Conservation (phyloP, 2,329 filamentous ascomycete genomes). For the Penicillium crustosum region DNA sequence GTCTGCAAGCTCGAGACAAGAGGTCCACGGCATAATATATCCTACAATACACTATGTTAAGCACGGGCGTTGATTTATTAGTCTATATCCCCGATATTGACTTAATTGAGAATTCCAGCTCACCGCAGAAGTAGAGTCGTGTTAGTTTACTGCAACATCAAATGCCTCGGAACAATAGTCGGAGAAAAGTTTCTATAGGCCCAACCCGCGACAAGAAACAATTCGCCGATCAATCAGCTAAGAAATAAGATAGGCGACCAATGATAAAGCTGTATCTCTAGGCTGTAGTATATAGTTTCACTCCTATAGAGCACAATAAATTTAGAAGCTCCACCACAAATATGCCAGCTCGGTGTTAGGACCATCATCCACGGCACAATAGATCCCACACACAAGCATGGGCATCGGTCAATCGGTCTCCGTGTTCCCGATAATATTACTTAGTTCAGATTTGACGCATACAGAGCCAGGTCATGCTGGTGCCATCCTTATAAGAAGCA, state of each 20-base stretch:
- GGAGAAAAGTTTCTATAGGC: background rate
- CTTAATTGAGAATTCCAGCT: background rate
- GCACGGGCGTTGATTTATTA: background rate
- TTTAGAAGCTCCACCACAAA: background rate
- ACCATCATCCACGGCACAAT: background rate
- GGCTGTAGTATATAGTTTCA: background rate
- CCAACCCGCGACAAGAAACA: background rate
- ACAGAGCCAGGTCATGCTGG: background rate
- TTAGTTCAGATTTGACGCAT: background rate
- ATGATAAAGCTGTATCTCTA: background rate
- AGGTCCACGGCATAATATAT: background rate
- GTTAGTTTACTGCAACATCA: background rate
- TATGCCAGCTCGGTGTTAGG: background rate
- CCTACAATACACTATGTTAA: background rate
- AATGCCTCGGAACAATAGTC: background rate
- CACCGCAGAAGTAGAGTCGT: background rate
- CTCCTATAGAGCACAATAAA: background rate
- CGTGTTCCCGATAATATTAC: background rate
- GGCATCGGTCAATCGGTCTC: background rate
- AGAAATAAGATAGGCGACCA: background rate
- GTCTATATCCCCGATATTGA: background rate
- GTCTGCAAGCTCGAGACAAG: background rate
- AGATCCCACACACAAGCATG: background rate
- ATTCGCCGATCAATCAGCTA: background rate
- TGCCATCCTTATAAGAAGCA: background rate